Conservation (phyloP, 1,139 yeast species). For the Scheffersomyces quercinus region DNA sequence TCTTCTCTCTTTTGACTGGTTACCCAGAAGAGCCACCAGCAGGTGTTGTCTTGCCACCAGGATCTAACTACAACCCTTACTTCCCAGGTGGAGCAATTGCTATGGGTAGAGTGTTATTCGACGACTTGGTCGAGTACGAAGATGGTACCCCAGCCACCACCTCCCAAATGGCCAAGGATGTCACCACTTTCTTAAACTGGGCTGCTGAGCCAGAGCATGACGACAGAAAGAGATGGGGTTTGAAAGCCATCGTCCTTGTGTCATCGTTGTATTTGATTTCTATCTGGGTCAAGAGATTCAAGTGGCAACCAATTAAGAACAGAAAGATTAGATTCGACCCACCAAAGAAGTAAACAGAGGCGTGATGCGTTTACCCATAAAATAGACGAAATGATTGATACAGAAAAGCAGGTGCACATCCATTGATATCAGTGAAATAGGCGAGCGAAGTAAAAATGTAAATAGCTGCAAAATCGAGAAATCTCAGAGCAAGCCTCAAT, state of each 20-base stretch:
- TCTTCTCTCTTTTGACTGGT: conserved; percentile 93
- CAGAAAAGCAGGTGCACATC: too few relatives aligned
- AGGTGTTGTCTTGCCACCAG: conserved; percentile 90
- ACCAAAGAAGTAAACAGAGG: conserved; percentile 59
- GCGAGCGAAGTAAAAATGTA: too few relatives aligned
- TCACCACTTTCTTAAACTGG: conserved; percentile 94
- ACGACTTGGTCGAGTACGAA: conserved; percentile 95
- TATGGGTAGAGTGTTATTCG: conserved; percentile 97
- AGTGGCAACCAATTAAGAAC: conserved; percentile 95
- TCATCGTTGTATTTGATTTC: conserved; percentile 81
- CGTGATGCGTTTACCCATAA: not conserved
- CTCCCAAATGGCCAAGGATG: conserved; percentile 99
- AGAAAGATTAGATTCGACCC: conserved; percentile 94
- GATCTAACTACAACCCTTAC: conserved; percentile 97
- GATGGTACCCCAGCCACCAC: conserved; percentile 99
- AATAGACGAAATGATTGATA: too few relatives aligned
- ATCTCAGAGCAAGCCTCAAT: too few relatives aligned
- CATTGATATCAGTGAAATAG: too few relatives aligned
- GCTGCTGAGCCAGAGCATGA: conserved; percentile 99
- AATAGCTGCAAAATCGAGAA: too few relatives aligned
- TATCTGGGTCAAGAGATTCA: conserved; percentile 95
- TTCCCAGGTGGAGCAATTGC: conserved; percentile 99
- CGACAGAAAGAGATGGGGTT: conserved; percentile 95
- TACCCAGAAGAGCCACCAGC: conserved; percentile 99
- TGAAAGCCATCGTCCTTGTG: conserved; percentile 82